Base-by-base conservation (phyloP, 1,139 yeast species). In the Candida frijolesensis region DNA sequence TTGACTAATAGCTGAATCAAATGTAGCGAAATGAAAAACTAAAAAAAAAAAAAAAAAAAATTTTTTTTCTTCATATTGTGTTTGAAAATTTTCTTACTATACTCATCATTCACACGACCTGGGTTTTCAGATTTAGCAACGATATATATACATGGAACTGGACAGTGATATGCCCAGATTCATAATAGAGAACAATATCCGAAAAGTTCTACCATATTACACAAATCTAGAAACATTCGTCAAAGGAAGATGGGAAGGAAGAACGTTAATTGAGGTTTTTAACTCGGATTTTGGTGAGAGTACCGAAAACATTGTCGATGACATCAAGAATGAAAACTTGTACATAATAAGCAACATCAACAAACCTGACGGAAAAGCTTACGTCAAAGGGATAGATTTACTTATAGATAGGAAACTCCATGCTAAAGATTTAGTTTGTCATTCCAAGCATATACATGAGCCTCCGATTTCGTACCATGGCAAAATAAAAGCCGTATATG, bases 371-470 rank as follows among this genome's bases (percentile, higher is more conserved):
- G 65, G 61, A 0, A 52, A 62, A 0, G 40, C 46, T 4, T 33
- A 44, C 7, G 46, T 67, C 2, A 59, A 64, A 45, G 74, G 72
- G 1, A 61, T 67, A 54, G 60, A 58, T 0, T 40, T 25, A 1
- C 57, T 73, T 18, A 25, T 60, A 10, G 55, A 54, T 0, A 51
- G 75, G 25, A 56, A 53, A 32, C 58, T 82, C 1, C 61, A 65
- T 33, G 69, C 72, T 42, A 83, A 83, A 48, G 92, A 87, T 59
- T 57, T 76, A 1, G 66, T 86, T 6, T 68, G 66, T 45, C 72
- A 79, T 45, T 54, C 58, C 1, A 72, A 72, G 30, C 92, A 86
- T 61, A 75, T 76, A 55, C 94, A 87, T 60, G 94, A 87, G 56
- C 84, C 89, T 1, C 74, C 79, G 1, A 78, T 81, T 1, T 67